Base-by-base conservation (phyloP, 2,329 filamentous ascomycete genomes). In the Clonostachys byssicola region DNA sequence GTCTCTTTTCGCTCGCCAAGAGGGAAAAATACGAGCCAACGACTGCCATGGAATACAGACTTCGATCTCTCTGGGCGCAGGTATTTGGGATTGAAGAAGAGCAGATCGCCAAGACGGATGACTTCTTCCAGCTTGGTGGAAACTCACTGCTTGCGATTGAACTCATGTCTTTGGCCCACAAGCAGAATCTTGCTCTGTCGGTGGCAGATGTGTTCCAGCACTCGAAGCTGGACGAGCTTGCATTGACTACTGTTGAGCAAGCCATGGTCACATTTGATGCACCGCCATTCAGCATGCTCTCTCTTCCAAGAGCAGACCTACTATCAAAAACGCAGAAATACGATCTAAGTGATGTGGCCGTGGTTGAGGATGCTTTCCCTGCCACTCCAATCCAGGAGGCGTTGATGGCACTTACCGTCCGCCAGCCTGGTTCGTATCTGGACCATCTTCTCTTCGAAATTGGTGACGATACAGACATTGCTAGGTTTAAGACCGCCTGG, bases 71-170 rank as follows among this genome's bases (percentile, higher is more conserved):
- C 20, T 51, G 45, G 23, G 13, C 47, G 7, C 17, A 42, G 4
- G 39, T 51, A 5, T 44, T 51, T 23, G 40, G 20, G 13, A 12
- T 34, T 38, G 41, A 54, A 9, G 14, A 39, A 5, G 36, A 18
- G 36, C 41, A 50, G 9, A 36, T 50, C n/a, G 48, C 46, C 3
- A 23, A 62, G 5, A 64, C 70, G 4, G 67, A 74, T 50, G 72
- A 68, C 56, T 77, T 77, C 56, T 74, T 77, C 61, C 62, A 62
- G 1, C 62, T 74, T 0, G 73, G 74, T 10, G 74, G 74, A 20
- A 70, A 75, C 53, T 75, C 73, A 1, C 63, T 77, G 1, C 52
- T 63, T 2, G 73, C 73, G 2, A 79, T 76, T 66, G 71, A 38
- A 12, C 53, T 78, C 6, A 73, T 75, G 2, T 65, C 71, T 2